These are phyloP conservation scores for Lentinus tigrinus DNA, from an alignment of 768 basidiomycete species.

Conservation along the genomic window DNA sequence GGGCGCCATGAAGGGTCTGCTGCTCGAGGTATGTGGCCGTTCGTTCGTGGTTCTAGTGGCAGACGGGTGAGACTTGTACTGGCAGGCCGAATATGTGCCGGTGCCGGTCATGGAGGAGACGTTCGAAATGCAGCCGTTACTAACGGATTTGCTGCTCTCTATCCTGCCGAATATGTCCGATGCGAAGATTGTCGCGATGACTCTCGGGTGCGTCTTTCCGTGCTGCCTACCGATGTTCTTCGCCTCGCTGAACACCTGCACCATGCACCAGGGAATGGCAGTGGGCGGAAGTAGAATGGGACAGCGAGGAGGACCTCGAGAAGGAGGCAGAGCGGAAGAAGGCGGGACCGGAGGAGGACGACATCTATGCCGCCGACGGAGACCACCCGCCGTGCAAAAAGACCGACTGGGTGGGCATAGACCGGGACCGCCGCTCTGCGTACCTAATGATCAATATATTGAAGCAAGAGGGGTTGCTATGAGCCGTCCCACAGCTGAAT, in stretches of 20 bases:
- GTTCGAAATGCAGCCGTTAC: conserved; percentile 46
- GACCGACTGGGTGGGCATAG: conserved; percentile 76
- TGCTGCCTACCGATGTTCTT: background rate
- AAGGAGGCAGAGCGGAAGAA: conserved; percentile 27
- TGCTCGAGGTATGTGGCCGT: conserved; percentile 60
- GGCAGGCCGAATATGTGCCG: conserved; percentile 82
- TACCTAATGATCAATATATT: conserved; percentile 78
- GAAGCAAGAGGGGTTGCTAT: conserved; percentile 68
- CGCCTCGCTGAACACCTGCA: conserved; percentile 17
- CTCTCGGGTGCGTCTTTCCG: conserved; percentile 5
- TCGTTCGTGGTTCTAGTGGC: background rate
- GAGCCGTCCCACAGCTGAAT: conserved; percentile 1
- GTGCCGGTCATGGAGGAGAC: conserved; percentile 50
- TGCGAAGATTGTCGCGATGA: conserved; percentile 75
- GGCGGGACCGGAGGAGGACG: conserved; percentile 29
- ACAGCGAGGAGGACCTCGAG: conserved; percentile 61
- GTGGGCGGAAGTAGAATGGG: conserved; percentile 82
- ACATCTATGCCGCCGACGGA: conserved; percentile 62
- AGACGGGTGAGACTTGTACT: no score
- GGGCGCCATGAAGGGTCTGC: conserved; percentile 78
- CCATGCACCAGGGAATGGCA: conserved; percentile 60
- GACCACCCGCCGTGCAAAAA: conserved; percentile 46
- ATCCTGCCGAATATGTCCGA: conserved; percentile 72
- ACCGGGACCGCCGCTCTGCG: conserved; percentile 77
- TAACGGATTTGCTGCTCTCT: conserved; percentile 73